Evolutionary conservation across 2,329 filamentous ascomycete genomes (phyloP).

Genomic region (Talaromyces sp.): DNA sequence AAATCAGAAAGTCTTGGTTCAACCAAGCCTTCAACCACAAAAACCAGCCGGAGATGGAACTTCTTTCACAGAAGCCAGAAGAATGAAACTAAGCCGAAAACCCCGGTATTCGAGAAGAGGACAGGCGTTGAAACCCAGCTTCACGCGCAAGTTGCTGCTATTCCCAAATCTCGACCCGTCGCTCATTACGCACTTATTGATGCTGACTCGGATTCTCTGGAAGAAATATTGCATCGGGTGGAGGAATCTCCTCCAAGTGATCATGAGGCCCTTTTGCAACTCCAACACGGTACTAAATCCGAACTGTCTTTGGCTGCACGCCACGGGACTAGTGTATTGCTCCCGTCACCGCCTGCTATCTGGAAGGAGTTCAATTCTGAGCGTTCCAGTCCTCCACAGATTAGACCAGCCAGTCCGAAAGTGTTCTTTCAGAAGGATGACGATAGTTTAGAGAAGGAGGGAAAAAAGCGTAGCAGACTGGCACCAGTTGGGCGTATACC

Average conservation of each 20-base stretch:
- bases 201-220: slow-evolving; percentile 36
- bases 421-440: slow-evolving; percentile 33
- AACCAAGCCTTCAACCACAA: slow-evolving; percentile 24
- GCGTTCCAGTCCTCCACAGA: slow-evolving; percentile 15
- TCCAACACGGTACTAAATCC: slow-evolving; percentile 20
- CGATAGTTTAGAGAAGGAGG: slow-evolving; percentile 22
- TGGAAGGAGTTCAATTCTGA: slow-evolving; percentile 26
- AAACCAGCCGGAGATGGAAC: slow-evolving; percentile 48
- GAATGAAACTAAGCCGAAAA: slow-evolving; percentile 22
- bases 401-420: slow-evolving; percentile 31
- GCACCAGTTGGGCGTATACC: slow-evolving; percentile 83
- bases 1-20: slow-evolving; percentile 1
- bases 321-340: slow-evolving; percentile 34
- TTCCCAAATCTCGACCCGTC: slow-evolving; percentile 40
- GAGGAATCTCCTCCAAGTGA: slow-evolving; percentile 39
- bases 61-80: slow-evolving; percentile 50
- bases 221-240: slow-evolving; percentile 35
- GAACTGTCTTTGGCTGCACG: slow-evolving; percentile 30
- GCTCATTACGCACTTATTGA: slow-evolving; percentile 57
- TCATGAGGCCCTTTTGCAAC: slow-evolving; percentile 18
- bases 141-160: slow-evolving; percentile 36
- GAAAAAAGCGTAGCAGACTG: slow-evolving; percentile 57
- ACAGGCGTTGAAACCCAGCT: slow-evolving; percentile 28
- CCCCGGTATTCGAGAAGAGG: slow-evolving; percentile 16
- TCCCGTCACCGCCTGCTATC: slow-evolving; percentile 40